Evolutionary conservation across 306 rosid species (phyloP), one percentile per base, ranked within the genome.

Genomic region (Hippophae tibetana): DNA sequence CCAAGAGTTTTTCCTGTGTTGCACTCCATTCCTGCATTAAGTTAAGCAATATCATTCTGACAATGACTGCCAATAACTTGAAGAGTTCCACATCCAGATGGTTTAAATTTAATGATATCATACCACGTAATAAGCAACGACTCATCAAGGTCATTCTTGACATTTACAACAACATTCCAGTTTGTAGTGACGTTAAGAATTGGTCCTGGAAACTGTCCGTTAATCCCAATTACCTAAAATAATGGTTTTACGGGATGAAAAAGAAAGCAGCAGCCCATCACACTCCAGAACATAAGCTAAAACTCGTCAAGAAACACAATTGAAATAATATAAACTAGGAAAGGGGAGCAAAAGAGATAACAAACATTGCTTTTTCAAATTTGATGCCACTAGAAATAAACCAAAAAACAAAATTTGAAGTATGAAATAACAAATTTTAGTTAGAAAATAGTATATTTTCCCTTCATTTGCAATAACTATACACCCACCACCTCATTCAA

Each of bases 111-210:
- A 69, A 46, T 57, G 54, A 58, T 57, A 43, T 40, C 25, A 60
- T 84, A 90, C 97, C 97, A 90, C 61, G 94, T 84, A 66, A 90
- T 60, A 76, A 90, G 95, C 65, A 90, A 79, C 52, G 95, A 86
- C 76, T 90, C 97, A 43, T 90, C 97, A 44, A 90, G 94, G 68
- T 81, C 55, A 72, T 90, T 90, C 81, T 77, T 90, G 50, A 90
- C 84, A 62, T 90, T 90, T 61, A 90, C 76, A 70, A 86, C 86
- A 54, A 90, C 94, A 71, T 90, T 90, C 97, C 97, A 90, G 73
- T 86, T 90, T 10, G 97, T 90, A 40, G 95, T 90, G 65, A 82
- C 84, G 66, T 90, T 90, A 43, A 86, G 82, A 60, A 77, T 58
- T 10, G 88, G 89, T 69, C 97, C 97, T 13, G 94, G 97, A 74